These are phyloP conservation scores for Coemansia sp. DNA, from an alignment of 192 early-diverging fungal species.

Conservation along the genomic window DNA sequence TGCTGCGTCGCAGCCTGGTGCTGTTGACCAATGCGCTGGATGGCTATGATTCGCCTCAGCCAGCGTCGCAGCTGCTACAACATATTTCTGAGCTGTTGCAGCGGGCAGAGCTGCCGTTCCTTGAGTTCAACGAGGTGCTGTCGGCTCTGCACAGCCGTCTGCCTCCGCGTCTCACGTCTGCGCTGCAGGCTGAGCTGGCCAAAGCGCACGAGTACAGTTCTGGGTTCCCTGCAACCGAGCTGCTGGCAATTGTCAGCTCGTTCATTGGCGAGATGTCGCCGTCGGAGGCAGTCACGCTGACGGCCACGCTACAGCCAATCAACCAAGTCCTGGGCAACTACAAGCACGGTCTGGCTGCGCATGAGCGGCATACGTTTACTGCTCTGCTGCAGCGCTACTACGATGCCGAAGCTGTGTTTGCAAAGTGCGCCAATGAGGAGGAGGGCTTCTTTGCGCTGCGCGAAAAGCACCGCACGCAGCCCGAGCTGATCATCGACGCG, in stretches of 20 bases:
- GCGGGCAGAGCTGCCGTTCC: constrained; percentile 80
- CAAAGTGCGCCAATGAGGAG: constrained; percentile 70
- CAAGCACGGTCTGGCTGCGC: constrained; percentile 69
- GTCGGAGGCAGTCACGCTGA: constrained; percentile 66
- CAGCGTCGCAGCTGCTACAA: constrained; percentile 62
- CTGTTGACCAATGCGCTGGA: constrained; percentile 69
- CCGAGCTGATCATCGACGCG: constrained; percentile 66
- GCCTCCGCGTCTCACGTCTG: constrained; percentile 64
- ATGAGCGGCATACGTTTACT: constrained; percentile 72
- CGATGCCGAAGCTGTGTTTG: constrained; percentile 82
- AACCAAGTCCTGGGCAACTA: constrained; percentile 67
- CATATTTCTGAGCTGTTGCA: constrained; percentile 73
- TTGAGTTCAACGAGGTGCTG: constrained; percentile 76
- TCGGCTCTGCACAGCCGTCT: constrained; percentile 84
- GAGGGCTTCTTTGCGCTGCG: constrained; percentile 82
- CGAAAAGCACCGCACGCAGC: constrained; percentile 79
- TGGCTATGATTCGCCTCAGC: constrained; percentile 77
- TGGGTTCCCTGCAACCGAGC: constrained; percentile 70
- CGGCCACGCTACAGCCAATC: constrained; percentile 68
- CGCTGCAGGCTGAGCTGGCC: constrained; percentile 53
- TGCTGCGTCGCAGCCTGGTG: constrained; percentile 62
- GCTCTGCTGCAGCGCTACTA: constrained; percentile 82
- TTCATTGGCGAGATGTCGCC: constrained; percentile 56
- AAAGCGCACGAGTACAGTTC: constrained; percentile 35
- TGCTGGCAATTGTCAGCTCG: constrained; percentile 64